Base-by-base conservation (phyloP, 345 rosid genomes). In the Euclidium syriacum region DNA sequence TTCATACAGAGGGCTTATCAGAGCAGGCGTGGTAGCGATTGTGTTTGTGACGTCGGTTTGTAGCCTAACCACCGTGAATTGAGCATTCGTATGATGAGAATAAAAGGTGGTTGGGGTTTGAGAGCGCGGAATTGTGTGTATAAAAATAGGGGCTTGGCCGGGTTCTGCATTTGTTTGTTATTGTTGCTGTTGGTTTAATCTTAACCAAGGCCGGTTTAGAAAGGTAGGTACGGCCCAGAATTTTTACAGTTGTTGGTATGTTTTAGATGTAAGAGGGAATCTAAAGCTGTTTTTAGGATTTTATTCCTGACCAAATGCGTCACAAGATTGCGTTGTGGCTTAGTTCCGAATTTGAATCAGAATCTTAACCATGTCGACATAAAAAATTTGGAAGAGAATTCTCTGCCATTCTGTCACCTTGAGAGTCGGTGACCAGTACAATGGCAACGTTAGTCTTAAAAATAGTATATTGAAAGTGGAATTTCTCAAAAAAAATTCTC, bases 1-100 rank as follows among this genome's bases (percentile, higher is more conserved):
- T 44, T 61, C 64, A 23, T 58, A 68, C 61, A 33, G 17, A 41
- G 60, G 64, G 61, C n/a, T 75, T 49, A 40, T 80, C 46, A 73
- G 72, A 53, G 68, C 66, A 3, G 78, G 72, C 6, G 54, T 72
- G 15, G 60, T 77, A 1, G 65, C 64, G 10, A 69, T 77, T 22
- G 53, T 83, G 62, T 72, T 81, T 19, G 44, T 64, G 10, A 43
- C 79, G 46, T 60, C 81, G 6, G 71, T 72, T 44, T 62, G 78
- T 47, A 24, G 50, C 34, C 10, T 58, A 8, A 51, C 46, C 17
- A 71, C 48, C 10, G 32, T 52, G 62, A 15, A 52, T 8, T 10
- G 30, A 5, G 24, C 24, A 3, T 47, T 12, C 14, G 10, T 44
- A 18, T 30, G 33, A 14, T 15, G 62, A 23, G 20, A 24, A 69